These are phyloP conservation scores for Lipomyces orientalis DNA, from an alignment of 805 yeast genomes.

Conservation along the genomic window DNA sequence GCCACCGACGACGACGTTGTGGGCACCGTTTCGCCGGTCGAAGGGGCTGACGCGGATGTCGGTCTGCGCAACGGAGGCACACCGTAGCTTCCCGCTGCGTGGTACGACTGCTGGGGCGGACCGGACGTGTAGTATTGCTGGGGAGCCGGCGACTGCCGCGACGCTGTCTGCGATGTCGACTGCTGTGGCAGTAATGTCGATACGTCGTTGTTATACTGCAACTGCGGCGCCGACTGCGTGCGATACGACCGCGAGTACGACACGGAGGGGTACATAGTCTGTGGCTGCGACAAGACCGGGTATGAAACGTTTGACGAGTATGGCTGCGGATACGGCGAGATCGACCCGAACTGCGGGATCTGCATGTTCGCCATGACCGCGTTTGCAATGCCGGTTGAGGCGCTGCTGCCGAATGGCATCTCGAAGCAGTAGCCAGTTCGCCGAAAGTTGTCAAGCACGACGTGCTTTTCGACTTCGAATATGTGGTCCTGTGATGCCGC, in stretches of 20 bases:
- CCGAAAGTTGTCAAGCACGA: conserved; percentile 28
- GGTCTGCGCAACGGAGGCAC: too few relatives aligned
- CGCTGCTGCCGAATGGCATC: neutral
- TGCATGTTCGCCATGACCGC: neutral
- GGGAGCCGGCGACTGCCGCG: neutral
- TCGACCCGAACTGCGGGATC: neutral
- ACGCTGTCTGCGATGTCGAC: neutral
- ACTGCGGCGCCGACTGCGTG: neutral
- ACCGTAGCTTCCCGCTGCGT: too few relatives aligned
- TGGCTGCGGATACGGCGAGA: neutral
- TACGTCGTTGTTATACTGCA: neutral
- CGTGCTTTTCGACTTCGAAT: conserved; percentile 31
- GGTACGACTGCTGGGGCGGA: neutral
- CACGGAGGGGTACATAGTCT: neutral
- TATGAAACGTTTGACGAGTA: neutral
- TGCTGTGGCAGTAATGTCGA: neutral
- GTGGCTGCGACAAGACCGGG: neutral
- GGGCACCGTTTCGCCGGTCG: neutral
- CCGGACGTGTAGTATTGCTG: neutral
- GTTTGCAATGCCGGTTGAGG: neutral
- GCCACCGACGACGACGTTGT: too few relatives aligned
- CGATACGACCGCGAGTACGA: neutral
- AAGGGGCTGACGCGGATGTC: neutral
- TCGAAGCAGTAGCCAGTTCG: conserved; percentile 30
- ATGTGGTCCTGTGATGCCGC: conserved; percentile 1